phyloP scores from a whole-genome alignment of 495 filamentous ascomycete genomes.

The Terfezia boudieri region DNA sequence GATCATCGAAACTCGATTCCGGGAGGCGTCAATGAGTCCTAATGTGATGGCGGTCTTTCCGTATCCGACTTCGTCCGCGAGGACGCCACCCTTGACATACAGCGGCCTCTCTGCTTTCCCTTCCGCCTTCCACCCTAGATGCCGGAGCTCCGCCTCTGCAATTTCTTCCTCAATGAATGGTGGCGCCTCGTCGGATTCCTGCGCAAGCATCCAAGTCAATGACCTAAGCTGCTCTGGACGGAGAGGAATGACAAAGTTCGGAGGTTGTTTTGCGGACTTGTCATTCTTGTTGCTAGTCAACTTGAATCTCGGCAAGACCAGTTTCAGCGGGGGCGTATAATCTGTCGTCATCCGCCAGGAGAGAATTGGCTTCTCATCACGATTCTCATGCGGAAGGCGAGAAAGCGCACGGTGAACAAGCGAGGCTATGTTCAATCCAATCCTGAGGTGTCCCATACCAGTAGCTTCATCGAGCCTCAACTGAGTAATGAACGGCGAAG shows the following conservation, averaged over 20 bases:
- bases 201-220: slow-evolving; percentile 41
- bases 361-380: slow-evolving; percentile 10
- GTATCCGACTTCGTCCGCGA: slow-evolving; percentile 59
- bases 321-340: slow-evolving; percentile 20
- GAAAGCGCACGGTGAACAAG: slow-evolving; percentile 33
- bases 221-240: slow-evolving; percentile 37
- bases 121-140: slow-evolving; percentile 39
- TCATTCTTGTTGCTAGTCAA: slow-evolving; percentile 28
- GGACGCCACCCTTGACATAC: slow-evolving; percentile 39
- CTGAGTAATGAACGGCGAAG: slow-evolving; percentile 27
- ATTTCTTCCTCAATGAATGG: slow-evolving; percentile 41
- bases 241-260: slow-evolving; percentile 20
- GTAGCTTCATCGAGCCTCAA: slow-evolving; percentile 16
- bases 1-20: background rate
- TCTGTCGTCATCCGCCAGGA: slow-evolving; percentile 33
- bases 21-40: slow-evolving; percentile 35
- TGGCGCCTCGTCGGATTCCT: slow-evolving; percentile 28
- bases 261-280: slow-evolving; percentile 19
- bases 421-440: slow-evolving; percentile 33
- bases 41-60: slow-evolving; percentile 63
- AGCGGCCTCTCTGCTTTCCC: slow-evolving; percentile 31
- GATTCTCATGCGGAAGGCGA: slow-evolving; percentile 17
- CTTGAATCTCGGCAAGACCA: slow-evolving; percentile 20
- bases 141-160: slow-evolving; percentile 38
- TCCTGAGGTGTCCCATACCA: slow-evolving; percentile 19